Base-by-base conservation (phyloP, 2,329 filamentous ascomycete species). In the Eutypa lata region DNA sequence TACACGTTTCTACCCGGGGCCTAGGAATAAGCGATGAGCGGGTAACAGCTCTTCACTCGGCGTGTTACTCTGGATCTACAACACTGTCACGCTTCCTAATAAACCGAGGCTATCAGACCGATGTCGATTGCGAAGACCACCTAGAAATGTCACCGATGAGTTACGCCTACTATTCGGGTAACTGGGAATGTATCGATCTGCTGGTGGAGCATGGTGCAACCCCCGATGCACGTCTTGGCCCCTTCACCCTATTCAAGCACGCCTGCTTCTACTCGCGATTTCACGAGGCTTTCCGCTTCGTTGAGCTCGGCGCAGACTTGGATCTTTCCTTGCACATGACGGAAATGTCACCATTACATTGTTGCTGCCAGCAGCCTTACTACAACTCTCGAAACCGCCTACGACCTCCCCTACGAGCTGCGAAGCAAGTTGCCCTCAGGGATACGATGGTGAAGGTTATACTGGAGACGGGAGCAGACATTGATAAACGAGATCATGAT, bases 21-120 rank as follows among this genome's bases (percentile, higher is more conserved):
- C 7, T 22, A 1, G 55, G 51, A 22, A 24, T 7, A 4, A 49
- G 54, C 24, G 0, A 21, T 3, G 7, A 6, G 10, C 53, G 49
- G 7, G 49, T 58, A 16, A 61, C 60, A 14, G 61, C 60, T 42
- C 59, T 62, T 16, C 60, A 62, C 35, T 55, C 55, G 2, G 60
- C 60, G n/a, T 61, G 59, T 33, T 46, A 16, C 11, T 26, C 43
- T 2, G 53, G 51, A 42, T 13, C 26, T 40, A 11, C 50, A 26
- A 47, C 55, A 24, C 43, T 54, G 24, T 38, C 35, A 10, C 50
- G 45, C 10, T 53, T 52, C n/a, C 44, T 64, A 16, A 18, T 62
- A 16, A 42, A 57, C 1, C 51, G 49, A 22, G 60, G 55, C 4
- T 37, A 60, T 43, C 60, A 62, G 44, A 48, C 53, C 7, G 51